Percentiles rank a stretch among this genome's conserved stretches.
phyloP scores from a whole-genome alignment of 2,329 filamentous ascomycete species.

The Diplodia corticola region DNA sequence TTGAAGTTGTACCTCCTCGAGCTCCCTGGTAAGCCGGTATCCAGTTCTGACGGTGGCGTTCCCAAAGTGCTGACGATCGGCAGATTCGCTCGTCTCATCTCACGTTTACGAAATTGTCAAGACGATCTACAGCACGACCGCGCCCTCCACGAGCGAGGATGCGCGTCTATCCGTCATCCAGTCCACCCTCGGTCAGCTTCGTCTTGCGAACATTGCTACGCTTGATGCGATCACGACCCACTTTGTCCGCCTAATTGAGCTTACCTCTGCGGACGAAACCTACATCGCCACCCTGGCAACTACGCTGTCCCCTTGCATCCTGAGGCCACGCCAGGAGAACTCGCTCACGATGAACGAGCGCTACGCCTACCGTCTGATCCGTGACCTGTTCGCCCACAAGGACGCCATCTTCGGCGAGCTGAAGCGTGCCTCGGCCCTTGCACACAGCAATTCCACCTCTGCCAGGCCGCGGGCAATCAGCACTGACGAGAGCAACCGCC shows the following conservation, averaged over 20 bases:
- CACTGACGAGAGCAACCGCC: conserved; percentile 92
- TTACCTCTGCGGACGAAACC: conserved; percentile 90
- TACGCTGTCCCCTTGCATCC: conserved; percentile 76
- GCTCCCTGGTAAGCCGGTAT: conserved; percentile 69
- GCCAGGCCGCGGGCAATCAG: conserved; percentile 81
- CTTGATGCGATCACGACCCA: conserved; percentile 97
- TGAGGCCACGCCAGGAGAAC: conserved; percentile 83
- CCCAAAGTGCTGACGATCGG: conserved; percentile 3
- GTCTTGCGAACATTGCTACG: conserved; percentile 97
- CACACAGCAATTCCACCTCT: conserved; percentile 61
- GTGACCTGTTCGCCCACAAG: conserved; percentile 91
- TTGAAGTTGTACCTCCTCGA: conserved; percentile 94
- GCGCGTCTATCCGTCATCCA: conserved; percentile 88
- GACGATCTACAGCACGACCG: conserved; percentile 86
- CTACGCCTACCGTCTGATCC: conserved; percentile 84
- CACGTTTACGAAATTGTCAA: conserved; percentile 99
- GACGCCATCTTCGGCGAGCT: conserved; percentile 93
- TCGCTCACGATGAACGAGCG: conserved; percentile 94
- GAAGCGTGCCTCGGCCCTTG: conserved; percentile 79
- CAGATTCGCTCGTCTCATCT: conserved; percentile 96
- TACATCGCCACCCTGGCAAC: conserved; percentile 76
- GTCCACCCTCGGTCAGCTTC: conserved; percentile 90
- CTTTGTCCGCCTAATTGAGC: conserved; percentile 92
- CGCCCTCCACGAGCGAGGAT: conserved; percentile 66
- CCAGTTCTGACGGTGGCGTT: not conserved